Percentiles rank a stretch among this genome's conserved stretches.
Conservation (phyloP, 148 eudicot species). For the Amaranthus palmeri region DNA sequence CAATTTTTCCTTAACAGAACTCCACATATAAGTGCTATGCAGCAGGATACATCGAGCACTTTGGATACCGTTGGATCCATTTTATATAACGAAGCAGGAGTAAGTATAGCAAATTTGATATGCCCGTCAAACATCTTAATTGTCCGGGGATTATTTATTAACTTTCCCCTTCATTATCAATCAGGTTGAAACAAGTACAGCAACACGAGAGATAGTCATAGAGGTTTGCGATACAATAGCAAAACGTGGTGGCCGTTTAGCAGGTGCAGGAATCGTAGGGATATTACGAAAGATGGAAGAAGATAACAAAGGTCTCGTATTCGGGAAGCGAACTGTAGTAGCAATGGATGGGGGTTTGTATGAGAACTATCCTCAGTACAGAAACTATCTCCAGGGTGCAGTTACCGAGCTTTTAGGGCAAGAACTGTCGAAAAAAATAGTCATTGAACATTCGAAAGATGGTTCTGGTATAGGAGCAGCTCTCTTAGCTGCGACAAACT, state of each 20-base stretch:
- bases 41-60: slow-evolving; percentile 51
- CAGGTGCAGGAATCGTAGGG: slow-evolving; percentile 79
- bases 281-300: slow-evolving; percentile 62
- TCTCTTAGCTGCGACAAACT: slow-evolving; percentile 72
- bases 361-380: slow-evolving; percentile 65
- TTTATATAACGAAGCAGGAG: slow-evolving; percentile 51
- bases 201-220: slow-evolving; percentile 39
- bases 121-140: background rate
- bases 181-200: slow-evolving; percentile 48
- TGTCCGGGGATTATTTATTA: background rate
- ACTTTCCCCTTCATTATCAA: background rate
- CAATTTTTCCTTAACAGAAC: slow-evolving; percentile 32
- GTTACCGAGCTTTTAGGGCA: slow-evolving; percentile 57
- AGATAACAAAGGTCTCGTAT: slow-evolving; percentile 45
- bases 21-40: slow-evolving; percentile 64
- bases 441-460: slow-evolving; percentile 67
- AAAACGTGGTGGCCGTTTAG: slow-evolving; percentile 66
- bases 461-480: slow-evolving; percentile 92
- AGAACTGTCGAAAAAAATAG: slow-evolving; percentile 39
- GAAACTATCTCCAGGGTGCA: slow-evolving; percentile 53
- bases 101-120: slow-evolving; percentile 14
- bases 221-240: slow-evolving; percentile 66
- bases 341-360: slow-evolving; percentile 90
- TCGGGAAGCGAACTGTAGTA: slow-evolving; percentile 61
- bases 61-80: slow-evolving; percentile 51